Conservation (phyloP, 768 basidiomycete species). For the Strobilomyces echinocephalus region DNA sequence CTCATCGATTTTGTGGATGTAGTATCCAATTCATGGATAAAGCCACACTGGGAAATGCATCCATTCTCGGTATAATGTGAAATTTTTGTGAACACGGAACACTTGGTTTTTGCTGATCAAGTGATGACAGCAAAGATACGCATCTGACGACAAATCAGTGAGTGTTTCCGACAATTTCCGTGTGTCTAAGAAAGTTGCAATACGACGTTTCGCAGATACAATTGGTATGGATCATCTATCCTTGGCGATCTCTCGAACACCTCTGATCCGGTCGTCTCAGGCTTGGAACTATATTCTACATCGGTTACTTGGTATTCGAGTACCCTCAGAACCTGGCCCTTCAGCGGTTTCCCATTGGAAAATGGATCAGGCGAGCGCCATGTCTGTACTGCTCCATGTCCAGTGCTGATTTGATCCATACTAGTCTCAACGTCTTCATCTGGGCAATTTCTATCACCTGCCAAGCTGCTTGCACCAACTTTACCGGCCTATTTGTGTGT, state of each 20-base stretch:
- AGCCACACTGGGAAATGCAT: constrained; percentile 60
- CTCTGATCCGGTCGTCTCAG: too few species aligned
- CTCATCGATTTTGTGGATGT: neutral
- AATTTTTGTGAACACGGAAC: neutral
- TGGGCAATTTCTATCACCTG: constrained; percentile 59
- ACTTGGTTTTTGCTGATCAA: neutral
- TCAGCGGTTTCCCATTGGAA: constrained; percentile 70
- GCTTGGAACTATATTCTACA: too few species aligned
- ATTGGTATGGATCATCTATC: too few species aligned
- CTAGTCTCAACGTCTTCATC: constrained; percentile 58
- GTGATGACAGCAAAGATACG: constrained; percentile 40
- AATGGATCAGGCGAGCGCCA: constrained; percentile 66
- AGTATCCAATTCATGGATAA: constrained; percentile 80
- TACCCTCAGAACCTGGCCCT: constrained; percentile 70
- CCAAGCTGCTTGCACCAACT: constrained; percentile 70
- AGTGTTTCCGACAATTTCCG: too few species aligned
- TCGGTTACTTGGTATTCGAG: too few species aligned
- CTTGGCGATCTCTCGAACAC: too few species aligned
- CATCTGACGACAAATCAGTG: too few species aligned
- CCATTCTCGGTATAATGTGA: constrained; percentile 68
- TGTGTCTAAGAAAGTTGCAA: too few species aligned
- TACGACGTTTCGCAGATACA: too few species aligned
- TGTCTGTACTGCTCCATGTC: neutral
- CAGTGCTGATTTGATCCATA: neutral
- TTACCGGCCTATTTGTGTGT: constrained; percentile 57